Evolutionary conservation across 1,284 basidiomycete species (phyloP).

Genomic region (Xerocomus nothofagi): DNA sequence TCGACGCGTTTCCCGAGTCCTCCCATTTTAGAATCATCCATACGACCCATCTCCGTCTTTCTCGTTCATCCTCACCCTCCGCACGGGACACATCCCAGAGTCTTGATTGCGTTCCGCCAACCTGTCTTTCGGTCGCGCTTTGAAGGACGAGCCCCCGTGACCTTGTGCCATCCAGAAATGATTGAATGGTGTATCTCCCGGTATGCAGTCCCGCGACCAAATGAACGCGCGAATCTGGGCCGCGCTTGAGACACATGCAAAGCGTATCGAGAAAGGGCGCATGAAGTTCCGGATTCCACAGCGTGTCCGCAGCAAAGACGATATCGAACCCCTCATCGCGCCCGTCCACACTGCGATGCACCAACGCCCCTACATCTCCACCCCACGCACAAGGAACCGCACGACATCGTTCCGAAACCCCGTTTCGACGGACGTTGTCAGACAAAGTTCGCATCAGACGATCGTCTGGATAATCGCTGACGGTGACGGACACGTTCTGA

Average conservation of each 20-base stretch:
- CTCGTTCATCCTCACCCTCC: constrained; percentile 57
- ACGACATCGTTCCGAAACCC: constrained; percentile 45
- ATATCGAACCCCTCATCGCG: constrained; percentile 51
- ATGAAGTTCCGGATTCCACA: constrained; percentile 70
- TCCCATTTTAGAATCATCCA: constrained; percentile 64
- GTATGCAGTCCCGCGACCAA: constrained; percentile 73
- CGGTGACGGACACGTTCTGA: constrained; percentile 43
- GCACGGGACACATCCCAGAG: constrained; percentile 53
- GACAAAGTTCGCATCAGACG: constrained; percentile 55
- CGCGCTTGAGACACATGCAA: constrained; percentile 44
- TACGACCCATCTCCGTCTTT: constrained; percentile 67
- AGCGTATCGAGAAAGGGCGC: constrained; percentile 53
- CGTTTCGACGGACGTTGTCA: constrained; percentile 57
- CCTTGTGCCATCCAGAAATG: constrained; percentile 45
- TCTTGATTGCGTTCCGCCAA: constrained; percentile 39
- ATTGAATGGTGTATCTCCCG: constrained; percentile 64
- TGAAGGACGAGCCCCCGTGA: constrained; percentile 48
- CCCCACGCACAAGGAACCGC: constrained; percentile 66
- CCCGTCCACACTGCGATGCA: constrained; percentile 6
- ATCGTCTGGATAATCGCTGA: constrained; percentile 72
- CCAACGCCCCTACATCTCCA: constrained; percentile 38
- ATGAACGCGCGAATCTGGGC: constrained; percentile 49
- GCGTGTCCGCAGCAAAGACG: constrained; percentile 69
- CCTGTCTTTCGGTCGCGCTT: constrained; percentile 49
- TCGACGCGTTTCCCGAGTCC: constrained; percentile 4